phyloP scores from a whole-genome alignment of 192 early-diverging fungal species.

The Spinellus fusiger region DNA sequence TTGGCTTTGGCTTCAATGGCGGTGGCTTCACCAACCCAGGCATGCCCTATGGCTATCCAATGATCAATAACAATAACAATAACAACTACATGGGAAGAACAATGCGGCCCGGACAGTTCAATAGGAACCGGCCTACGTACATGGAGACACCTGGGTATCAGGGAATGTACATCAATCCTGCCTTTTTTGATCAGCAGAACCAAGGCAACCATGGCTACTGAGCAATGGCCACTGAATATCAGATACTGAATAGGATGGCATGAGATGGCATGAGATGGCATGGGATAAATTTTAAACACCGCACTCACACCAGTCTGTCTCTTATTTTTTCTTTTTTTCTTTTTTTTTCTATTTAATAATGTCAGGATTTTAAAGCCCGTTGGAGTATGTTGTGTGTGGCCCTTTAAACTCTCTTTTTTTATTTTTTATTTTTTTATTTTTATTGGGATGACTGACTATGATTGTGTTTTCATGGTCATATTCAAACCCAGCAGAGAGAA shows the following conservation, averaged over 20 bases:
- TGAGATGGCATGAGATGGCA: too few species aligned
- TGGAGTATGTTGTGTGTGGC: neutral
- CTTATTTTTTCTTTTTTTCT: neutral
- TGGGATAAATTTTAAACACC: too few species aligned
- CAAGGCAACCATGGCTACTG: constrained; percentile 1
- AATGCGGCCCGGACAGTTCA: too few species aligned
- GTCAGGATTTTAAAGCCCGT: neutral
- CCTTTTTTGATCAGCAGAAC: constrained; percentile 35
- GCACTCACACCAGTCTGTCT: neutral
- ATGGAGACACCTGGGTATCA: neutral
- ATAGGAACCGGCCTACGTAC: too few species aligned
- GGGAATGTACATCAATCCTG: constrained; percentile 40
- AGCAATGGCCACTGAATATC: neutral
- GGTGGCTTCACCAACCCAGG: constrained; percentile 22
- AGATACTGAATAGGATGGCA: too few species aligned
- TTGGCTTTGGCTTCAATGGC: neutral
- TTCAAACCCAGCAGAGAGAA: too few species aligned
- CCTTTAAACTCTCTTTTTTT: neutral
- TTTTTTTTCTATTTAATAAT: neutral
- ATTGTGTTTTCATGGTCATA: neutral
- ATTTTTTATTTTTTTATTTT: neutral
- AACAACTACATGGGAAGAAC: too few species aligned
- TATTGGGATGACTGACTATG: neutral
- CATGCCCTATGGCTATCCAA: too few species aligned
- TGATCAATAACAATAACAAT: too few species aligned